Conservation (phyloP, 106 monocot genomes). For the Phalaenopsis aphrodite region DNA sequence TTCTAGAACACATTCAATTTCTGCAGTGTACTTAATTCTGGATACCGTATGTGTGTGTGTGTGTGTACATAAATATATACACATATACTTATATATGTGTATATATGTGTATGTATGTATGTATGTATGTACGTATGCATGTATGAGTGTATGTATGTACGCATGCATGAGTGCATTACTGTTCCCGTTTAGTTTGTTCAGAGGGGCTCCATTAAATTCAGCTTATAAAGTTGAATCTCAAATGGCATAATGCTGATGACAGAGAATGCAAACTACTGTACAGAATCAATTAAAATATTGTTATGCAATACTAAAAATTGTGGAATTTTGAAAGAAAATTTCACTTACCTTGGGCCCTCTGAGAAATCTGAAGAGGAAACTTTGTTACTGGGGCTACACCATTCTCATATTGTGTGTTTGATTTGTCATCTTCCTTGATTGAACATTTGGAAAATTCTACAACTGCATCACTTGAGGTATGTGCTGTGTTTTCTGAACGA, state of each 20-base stretch:
- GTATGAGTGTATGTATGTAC: neutral
- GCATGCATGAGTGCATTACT: neutral
- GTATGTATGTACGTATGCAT: neutral
- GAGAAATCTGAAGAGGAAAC: constrained; percentile 45
- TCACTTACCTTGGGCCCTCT: constrained; percentile 27
- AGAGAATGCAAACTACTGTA: neutral
- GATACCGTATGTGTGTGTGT: neutral
- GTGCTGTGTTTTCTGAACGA: constrained; percentile 36
- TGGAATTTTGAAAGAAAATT: neutral
- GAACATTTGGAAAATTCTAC: constrained; percentile 47
- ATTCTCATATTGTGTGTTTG: constrained; percentile 20
- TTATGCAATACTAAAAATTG: neutral
- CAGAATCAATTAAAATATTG: neutral
- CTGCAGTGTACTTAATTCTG: no score
- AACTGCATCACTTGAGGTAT: constrained; percentile 26
- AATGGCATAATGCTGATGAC: neutral
- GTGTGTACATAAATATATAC: neutral
- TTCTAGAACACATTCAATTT: no score
- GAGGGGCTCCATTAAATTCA: neutral
- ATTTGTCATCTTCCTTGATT: constrained; percentile 34
- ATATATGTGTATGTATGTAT: neutral
- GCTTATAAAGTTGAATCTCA: neutral
- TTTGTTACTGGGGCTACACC: constrained; percentile 19
- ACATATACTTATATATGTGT: neutral
- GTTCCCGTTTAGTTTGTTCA: neutral